Evolutionary conservation across 352 stramenopile genomes (phyloP).

Genomic region (Pythium volutum): DNA sequence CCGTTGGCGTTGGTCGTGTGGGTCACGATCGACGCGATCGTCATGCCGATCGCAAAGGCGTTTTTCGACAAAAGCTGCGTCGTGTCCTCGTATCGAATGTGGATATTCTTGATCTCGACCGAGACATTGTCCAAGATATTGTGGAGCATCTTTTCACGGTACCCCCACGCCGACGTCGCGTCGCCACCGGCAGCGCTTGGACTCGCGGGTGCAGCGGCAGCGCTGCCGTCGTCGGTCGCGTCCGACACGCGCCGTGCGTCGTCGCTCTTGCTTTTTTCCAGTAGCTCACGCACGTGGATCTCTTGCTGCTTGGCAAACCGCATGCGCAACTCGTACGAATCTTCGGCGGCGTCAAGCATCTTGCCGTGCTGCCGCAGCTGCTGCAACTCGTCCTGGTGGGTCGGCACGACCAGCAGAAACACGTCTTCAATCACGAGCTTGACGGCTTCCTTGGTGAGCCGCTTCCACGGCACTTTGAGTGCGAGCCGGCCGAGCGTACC

Average conservation of each 20-base stretch:
- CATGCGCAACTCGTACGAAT: conserved; percentile 58
- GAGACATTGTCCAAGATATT: conserved; percentile 83
- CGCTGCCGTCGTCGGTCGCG: conserved; percentile 16
- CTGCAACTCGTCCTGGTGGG: conserved; percentile 55
- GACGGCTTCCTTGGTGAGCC: conserved; percentile 70
- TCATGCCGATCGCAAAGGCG: conserved; percentile 62
- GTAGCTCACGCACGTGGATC: conserved; percentile 67
- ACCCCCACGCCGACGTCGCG: conserved; percentile 61
- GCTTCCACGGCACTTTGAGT: conserved; percentile 87
- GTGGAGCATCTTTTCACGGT: conserved; percentile 78
- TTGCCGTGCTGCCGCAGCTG: conserved; percentile 25
- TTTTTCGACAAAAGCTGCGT: conserved; percentile 56
- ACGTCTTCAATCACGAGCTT: conserved; percentile 79
- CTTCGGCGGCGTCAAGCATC: conserved; percentile 33
- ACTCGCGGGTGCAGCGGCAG: not conserved
- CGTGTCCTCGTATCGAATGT: conserved; percentile 82
- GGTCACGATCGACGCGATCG: conserved; percentile 69
- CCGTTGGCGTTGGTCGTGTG: conserved; percentile 81
- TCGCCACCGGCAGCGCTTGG: conserved; percentile 25
- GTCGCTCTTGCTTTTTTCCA: conserved; percentile 68
- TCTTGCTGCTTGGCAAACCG: conserved; percentile 84
- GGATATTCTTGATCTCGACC: conserved; percentile 80
- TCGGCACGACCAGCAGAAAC: conserved; percentile 65
- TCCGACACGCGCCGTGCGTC: conserved; percentile 24
- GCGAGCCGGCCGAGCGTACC: conserved; percentile 59